Percentiles rank a stretch among this genome's conserved stretches.
Conservation (phyloP, 2,329 filamentous ascomycete genomes). For the Colletotrichum sp. region DNA sequence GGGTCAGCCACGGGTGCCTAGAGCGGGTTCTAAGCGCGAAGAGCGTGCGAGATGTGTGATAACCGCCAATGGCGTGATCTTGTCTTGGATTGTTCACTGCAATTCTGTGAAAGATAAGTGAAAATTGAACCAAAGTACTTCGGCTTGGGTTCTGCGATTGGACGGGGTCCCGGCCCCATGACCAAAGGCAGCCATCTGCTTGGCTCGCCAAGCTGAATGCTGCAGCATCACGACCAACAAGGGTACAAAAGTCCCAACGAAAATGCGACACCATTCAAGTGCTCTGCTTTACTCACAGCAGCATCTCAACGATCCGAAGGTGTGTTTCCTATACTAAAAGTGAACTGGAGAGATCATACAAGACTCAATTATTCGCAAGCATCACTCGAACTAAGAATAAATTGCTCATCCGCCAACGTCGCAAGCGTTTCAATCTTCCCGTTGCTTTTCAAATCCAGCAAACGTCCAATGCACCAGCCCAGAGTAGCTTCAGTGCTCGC, state of each 20-base stretch:
- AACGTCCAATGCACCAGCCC: background rate
- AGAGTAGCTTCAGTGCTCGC: constrained; percentile 24
- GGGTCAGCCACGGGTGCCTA: background rate
- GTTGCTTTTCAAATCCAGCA: background rate
- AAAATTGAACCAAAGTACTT: background rate
- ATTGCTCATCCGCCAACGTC: background rate
- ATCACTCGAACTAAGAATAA: background rate
- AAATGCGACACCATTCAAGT: background rate
- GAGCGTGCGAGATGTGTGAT: background rate
- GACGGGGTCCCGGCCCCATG: background rate
- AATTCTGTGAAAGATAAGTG: background rate
- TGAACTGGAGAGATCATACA: background rate
- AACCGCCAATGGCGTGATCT: background rate
- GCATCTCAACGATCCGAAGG: background rate
- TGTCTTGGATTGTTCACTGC: background rate
- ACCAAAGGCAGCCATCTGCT: background rate
- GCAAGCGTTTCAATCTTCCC: background rate
- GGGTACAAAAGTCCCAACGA: background rate
- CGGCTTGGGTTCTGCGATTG: background rate
- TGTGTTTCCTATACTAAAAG: background rate
- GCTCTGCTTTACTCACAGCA: background rate
- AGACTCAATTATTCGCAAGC: background rate
- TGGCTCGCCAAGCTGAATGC: background rate
- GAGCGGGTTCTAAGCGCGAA: background rate
- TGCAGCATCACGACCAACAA: background rate